phyloP scores from a whole-genome alignment of 2,329 filamentous ascomycete genomes.

The Sporothrix euskadiensis region DNA sequence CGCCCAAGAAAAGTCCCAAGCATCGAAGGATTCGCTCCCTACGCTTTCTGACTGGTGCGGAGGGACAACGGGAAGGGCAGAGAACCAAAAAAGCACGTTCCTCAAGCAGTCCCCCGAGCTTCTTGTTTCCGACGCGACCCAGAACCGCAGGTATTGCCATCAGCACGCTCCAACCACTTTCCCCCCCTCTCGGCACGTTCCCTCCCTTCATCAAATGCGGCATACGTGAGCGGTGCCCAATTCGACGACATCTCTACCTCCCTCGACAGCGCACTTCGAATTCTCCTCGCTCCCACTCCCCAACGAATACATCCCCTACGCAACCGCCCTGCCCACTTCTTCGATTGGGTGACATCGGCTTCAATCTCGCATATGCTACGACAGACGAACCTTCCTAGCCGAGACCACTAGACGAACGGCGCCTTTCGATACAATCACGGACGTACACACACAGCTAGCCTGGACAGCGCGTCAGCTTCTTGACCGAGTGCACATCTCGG shows the following conservation, averaged over 20 bases:
- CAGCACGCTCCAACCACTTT: background rate
- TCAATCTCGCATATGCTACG: background rate
- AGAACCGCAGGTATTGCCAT: conserved; percentile 18
- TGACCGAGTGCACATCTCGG: background rate
- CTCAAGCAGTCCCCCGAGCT: conserved; percentile 2
- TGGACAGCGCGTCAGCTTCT: background rate
- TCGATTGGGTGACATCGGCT: background rate
- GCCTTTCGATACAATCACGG: background rate
- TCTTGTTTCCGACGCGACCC: conserved; percentile 18
- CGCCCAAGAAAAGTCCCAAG: background rate
- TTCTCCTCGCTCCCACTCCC: background rate
- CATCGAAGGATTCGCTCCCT: conserved; percentile 4
- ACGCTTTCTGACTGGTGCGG: background rate
- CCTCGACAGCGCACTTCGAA: background rate
- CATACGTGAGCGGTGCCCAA: conserved; percentile 1
- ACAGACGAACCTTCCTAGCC: background rate
- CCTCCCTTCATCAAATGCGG: conserved; percentile 4
- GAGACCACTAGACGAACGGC: background rate
- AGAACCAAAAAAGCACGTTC: background rate
- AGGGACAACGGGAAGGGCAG: background rate
- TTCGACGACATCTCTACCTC: background rate
- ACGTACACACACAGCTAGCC: background rate
- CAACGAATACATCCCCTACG: background rate
- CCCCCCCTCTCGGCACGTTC: background rate
- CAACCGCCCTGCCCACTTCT: background rate